Base-by-base conservation (phyloP, 1,139 yeast species). In the Pichia sp. region DNA sequence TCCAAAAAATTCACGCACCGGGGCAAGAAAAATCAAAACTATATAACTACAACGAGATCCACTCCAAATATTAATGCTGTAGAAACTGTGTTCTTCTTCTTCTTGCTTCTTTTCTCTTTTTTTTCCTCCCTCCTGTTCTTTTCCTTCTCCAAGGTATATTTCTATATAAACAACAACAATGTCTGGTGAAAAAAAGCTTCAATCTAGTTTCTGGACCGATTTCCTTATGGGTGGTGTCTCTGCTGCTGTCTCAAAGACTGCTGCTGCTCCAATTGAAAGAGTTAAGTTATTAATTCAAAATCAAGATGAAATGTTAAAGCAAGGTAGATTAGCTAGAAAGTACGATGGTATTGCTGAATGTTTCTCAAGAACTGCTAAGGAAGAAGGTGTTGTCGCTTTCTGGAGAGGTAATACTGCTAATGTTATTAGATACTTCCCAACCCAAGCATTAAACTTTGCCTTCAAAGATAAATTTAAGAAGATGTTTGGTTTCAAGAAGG, bases 341-440 rank as follows among this genome's bases (percentile, higher is more conserved):
- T 84, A 84, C 80, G 75, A 70, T 60, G 90, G 90, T 76, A 83
- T 84, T 63, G 71, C 62, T 58, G 89, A 84, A 68, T 81, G 87
- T 73, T 84, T 84, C 85, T 75, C 70, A 66, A 82, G 89, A 72
- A 84, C 89, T 61, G 77, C 83, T 60, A 78, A 80, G 58, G 84
- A 81, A 60, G 90, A 84, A 75, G 90, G 90, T 74, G 65, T 82
- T 57, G 74, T 73, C 58, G 73, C 89, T 56, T 80, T 84, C 81
- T 84, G 90, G 90, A 80, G 89, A 78, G 90, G 90, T 75, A 84
- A 84, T 85, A 81, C 89, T 58, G 90, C 90, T 61, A 84, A 84
- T 76, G 90, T 84, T 62, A 80, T 84, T 72, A 83, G 90, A 74
- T 84, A 84, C 80, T 84, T 84, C 87, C 89, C 90, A 69, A 84